These are phyloP conservation scores for Syzygium aqueum DNA, from an alignment of 345 rosid genomes.

Conservation along the genomic window DNA sequence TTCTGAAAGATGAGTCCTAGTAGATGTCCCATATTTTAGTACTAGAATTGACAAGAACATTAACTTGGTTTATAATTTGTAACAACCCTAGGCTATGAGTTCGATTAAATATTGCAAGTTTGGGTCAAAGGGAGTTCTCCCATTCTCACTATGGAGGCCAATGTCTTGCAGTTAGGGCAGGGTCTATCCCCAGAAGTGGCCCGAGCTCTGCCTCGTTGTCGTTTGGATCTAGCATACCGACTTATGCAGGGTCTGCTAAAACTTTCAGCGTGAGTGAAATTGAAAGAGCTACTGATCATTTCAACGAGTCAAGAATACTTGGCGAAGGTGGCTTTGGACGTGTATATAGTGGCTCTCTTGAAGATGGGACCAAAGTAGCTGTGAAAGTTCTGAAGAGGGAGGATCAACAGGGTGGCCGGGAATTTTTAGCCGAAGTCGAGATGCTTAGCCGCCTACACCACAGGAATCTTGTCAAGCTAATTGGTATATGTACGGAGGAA, in stretches of 20 bases:
- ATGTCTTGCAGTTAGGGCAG: constrained; percentile 45
- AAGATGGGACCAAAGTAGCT: constrained; percentile 80
- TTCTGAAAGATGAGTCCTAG: background rate
- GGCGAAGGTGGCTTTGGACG: constrained; percentile 98
- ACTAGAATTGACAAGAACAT: background rate
- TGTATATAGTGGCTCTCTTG: constrained; percentile 74
- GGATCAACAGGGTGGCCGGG: constrained; percentile 87
- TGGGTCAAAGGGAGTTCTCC: background rate
- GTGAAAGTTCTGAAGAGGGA: constrained; percentile 92
- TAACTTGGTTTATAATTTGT: background rate
- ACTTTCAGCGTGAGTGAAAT: constrained; percentile 71
- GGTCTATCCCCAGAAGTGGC: constrained; percentile 55
- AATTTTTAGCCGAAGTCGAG: constrained; percentile 94
- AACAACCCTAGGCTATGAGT: background rate
- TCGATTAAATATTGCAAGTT: background rate
- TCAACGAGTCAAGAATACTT: constrained; percentile 56
- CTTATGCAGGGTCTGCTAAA: constrained; percentile 80
- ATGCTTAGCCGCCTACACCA: constrained; percentile 99
- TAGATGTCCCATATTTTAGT: background rate
- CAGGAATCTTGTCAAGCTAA: constrained; percentile 83
- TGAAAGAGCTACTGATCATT: constrained; percentile 68
- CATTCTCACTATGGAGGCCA: background rate
- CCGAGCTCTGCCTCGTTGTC: constrained; percentile 70
- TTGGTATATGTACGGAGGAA: constrained; percentile 91
- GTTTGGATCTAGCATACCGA: constrained; percentile 74